Percentiles rank a stretch among this genome's conserved stretches.
Conservation (phyloP, 2,329 filamentous ascomycete genomes). For the Botrytis fabae region DNA sequence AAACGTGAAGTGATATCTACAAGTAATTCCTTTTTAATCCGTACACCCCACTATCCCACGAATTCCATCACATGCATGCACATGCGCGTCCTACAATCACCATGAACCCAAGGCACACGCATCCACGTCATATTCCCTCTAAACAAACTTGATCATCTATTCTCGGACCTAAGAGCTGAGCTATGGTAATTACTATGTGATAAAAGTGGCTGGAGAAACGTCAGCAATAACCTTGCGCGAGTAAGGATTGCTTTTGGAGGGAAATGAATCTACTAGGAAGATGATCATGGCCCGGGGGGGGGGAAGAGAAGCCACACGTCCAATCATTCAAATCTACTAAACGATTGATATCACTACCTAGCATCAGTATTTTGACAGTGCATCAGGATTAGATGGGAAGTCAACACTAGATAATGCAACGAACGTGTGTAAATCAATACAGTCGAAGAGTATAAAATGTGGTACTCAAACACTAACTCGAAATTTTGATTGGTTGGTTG, state of each 20-base stretch:
- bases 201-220: not conserved
- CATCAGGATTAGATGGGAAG: not conserved
- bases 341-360: not conserved
- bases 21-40: not conserved
- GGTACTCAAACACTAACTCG: not conserved
- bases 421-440: not conserved
- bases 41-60: not conserved
- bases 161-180: not conserved
- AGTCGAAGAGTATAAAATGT: not conserved
- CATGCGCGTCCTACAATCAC: not conserved
- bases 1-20: not conserved
- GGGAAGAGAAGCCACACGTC: not conserved
- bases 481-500: not conserved
- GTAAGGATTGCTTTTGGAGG: not conserved
- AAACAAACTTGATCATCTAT: not conserved
- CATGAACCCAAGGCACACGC: not conserved
- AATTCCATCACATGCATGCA: not conserved
- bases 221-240: not conserved
- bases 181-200: constrained; percentile 11
- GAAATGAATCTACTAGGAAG: not conserved
- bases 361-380: not conserved
- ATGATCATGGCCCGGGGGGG: not conserved
- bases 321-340: not conserved
- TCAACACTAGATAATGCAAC: not conserved
- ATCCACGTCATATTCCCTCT: not conserved